Conservation (phyloP, 116 monocot genomes). For the Cymodocea nodosa region DNA sequence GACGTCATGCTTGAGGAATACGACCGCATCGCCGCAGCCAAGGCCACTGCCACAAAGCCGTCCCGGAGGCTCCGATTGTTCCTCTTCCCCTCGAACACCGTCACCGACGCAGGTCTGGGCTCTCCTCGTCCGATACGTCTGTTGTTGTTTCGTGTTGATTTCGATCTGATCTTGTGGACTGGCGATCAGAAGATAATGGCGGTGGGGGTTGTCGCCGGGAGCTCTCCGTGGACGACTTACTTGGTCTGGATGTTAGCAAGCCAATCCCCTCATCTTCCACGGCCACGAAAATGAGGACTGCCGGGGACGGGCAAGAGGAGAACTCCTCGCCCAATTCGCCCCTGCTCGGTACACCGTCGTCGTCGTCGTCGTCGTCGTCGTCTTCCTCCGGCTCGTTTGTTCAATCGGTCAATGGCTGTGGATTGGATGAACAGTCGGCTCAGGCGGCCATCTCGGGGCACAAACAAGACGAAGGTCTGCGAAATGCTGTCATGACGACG, state of each 20-base stretch:
- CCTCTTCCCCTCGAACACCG: conserved; percentile 50
- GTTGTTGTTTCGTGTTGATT: conserved; percentile 22
- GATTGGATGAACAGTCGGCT: conserved; percentile 54
- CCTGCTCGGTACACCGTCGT: conserved; percentile 66
- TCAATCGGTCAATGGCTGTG: conserved; percentile 20
- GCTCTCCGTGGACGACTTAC: neutral
- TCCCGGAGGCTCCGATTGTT: conserved; percentile 52
- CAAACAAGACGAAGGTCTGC: conserved; percentile 8
- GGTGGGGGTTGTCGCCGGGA: no score
- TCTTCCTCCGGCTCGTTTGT: no score
- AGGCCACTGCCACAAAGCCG: neutral
- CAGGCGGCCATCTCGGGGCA: conserved; percentile 34
- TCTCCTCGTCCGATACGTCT: conserved; percentile 65
- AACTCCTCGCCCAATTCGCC: conserved; percentile 58
- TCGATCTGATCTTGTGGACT: no score
- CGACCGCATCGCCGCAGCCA: conserved; percentile 35
- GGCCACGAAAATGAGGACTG: neutral
- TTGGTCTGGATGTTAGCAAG: conserved; percentile 11
- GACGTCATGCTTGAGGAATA: conserved; percentile 88
- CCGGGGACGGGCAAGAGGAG: conserved; percentile 21
- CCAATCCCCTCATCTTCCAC: neutral
- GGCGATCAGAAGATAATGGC: no score
- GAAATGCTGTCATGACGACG: neutral
- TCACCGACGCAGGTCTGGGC: conserved; percentile 39
- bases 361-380: conserved; percentile 10